Conservation (phyloP, 2,329 filamentous ascomycete species). For the Colletotrichum sp. region DNA sequence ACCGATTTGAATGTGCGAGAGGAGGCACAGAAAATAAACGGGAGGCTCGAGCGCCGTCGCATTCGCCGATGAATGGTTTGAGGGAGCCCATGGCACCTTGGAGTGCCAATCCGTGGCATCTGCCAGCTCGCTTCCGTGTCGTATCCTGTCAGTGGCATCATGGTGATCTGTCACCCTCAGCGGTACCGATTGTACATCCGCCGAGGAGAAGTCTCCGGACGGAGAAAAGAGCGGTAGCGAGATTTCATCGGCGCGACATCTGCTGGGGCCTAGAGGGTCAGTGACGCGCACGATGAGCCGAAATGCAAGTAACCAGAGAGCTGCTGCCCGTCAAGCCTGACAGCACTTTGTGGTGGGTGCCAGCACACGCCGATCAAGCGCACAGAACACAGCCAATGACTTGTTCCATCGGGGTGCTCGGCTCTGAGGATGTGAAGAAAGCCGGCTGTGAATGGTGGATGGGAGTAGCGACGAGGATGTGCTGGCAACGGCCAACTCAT, state of each 20-base stretch:
- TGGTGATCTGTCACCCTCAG: not conserved
- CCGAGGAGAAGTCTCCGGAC: not conserved
- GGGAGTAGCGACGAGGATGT: conserved; percentile 26
- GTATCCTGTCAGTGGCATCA: not conserved
- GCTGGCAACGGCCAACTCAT: conserved; percentile 30
- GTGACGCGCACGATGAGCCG: not conserved
- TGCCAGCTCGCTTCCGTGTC: not conserved
- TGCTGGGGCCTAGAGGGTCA: not conserved
- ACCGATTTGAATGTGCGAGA: not conserved
- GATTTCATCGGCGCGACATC: not conserved
- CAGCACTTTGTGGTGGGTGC: conserved; percentile 6
- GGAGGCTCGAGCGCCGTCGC: conserved; percentile 12
- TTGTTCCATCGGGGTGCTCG: conserved; percentile 4
- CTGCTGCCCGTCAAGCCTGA: conserved; percentile 10
- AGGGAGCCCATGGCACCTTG: conserved; percentile 10
- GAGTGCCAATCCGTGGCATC: not conserved
- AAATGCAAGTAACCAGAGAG: conserved; percentile 4
- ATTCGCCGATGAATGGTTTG: not conserved
- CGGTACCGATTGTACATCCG: not conserved
- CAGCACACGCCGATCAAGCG: conserved; percentile 19
- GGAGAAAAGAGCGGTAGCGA: not conserved
- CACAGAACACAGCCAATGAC: conserved; percentile 13
- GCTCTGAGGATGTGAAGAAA: conserved; percentile 11
- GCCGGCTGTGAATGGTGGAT: conserved; percentile 16
- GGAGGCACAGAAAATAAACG: not conserved